These are phyloP conservation scores for Elaeis oleifera DNA, from an alignment of 202 grass and related monocot species.

Conservation along the genomic window DNA sequence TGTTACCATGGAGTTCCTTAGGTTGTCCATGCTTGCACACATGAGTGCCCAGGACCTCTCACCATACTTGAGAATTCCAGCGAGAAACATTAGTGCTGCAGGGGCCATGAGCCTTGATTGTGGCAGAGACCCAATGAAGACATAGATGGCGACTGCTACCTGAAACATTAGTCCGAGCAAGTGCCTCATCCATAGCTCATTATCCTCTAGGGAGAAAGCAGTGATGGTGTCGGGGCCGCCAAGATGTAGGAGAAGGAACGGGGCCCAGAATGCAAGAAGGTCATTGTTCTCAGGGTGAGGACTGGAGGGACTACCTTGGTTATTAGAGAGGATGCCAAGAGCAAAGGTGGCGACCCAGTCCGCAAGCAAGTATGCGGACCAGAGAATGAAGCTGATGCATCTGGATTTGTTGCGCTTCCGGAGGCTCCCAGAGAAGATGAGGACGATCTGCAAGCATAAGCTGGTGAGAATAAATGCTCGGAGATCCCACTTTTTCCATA, in stretches of 20 bases:
- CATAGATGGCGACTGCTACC: constrained; percentile 34
- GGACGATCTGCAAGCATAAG: constrained; percentile 45
- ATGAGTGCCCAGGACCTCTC: constrained; percentile 30
- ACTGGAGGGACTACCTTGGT: neutral
- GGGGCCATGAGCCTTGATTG: constrained; percentile 20
- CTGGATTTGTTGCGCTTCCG: constrained; percentile 20
- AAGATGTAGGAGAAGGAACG: constrained; percentile 68
- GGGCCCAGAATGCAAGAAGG: constrained; percentile 67
- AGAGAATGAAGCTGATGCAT: constrained; percentile 25
- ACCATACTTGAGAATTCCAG: constrained; percentile 37
- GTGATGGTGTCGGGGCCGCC: constrained; percentile 75
- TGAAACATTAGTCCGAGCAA: constrained; percentile 49
- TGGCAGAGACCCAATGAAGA: constrained; percentile 22
- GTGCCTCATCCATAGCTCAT: constrained; percentile 75
- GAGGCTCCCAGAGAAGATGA: constrained; percentile 31
- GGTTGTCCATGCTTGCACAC: constrained; percentile 41
- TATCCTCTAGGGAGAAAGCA: constrained; percentile 57
- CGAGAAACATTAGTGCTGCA: constrained; percentile 27
- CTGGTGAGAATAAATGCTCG: constrained; percentile 30
- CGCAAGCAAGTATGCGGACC: constrained; percentile 44
- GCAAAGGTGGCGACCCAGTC: constrained; percentile 40
- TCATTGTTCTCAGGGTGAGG: neutral
- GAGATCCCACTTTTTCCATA: constrained; percentile 40
- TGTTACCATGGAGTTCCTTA: constrained; percentile 47
- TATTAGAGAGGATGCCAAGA: constrained; percentile 35